A percentile compares a stretch with the other conserved stretches of the same genome.
Conservation (phyloP, 2,329 filamentous ascomycete species). For the Venturia pyrina region DNA sequence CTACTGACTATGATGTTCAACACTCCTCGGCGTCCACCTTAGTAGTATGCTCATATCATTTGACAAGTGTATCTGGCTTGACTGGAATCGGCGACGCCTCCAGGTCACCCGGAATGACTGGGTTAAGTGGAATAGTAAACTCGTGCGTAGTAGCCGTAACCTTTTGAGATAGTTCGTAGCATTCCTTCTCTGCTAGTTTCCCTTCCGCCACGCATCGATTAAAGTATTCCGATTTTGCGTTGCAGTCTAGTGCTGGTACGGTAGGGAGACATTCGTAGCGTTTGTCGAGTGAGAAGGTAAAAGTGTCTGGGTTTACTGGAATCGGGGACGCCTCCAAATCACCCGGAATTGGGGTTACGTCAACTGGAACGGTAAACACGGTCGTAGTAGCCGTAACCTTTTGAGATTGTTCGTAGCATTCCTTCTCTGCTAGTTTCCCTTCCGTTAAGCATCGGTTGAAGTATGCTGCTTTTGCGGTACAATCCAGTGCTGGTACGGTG, state of each 20-base stretch:
- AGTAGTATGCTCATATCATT: too few species aligned
- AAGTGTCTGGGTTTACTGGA: neutral
- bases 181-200: neutral
- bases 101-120: neutral
- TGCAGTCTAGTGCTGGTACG: neutral
- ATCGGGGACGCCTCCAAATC: neutral
- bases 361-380: neutral
- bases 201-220: neutral
- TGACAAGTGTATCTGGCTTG: neutral
- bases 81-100: neutral
- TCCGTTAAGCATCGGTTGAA: neutral
- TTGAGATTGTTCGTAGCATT: neutral
- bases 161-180: neutral
- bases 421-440: neutral
- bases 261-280: neutral
- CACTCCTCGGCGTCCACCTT: neutral
- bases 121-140: too few species aligned
- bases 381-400: neutral
- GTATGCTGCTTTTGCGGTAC: neutral
- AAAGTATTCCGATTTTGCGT: neutral
- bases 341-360: too few species aligned
- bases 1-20: neutral
- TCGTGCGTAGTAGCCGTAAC: neutral
- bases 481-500: neutral
- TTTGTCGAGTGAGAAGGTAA: neutral